Percentiles rank a stretch among this genome's conserved stretches.
These are phyloP conservation scores for Boletus sp. DNA, from an alignment of 1,284 basidiomycete genomes.

Conservation along the genomic window DNA sequence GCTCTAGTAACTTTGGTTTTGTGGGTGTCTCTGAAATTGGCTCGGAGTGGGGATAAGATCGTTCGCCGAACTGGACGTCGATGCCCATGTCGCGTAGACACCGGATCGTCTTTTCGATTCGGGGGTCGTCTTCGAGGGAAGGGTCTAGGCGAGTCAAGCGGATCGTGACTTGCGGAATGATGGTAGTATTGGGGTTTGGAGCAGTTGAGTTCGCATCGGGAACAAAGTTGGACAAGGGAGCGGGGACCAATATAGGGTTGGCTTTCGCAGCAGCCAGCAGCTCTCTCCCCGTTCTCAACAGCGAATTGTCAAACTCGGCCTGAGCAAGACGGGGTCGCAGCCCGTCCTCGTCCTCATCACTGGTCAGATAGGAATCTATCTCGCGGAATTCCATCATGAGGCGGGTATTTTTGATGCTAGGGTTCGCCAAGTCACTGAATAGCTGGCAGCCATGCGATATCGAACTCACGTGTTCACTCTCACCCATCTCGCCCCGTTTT, in stretches of 20 bases:
- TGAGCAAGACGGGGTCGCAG: slow-evolving; percentile 41
- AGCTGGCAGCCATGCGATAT: background rate
- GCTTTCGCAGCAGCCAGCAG: slow-evolving; percentile 60
- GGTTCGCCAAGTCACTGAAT: background rate
- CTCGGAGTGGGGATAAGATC: slow-evolving; percentile 30
- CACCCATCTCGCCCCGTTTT: slow-evolving; percentile 73
- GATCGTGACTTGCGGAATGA: slow-evolving; percentile 48
- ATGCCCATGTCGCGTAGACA: slow-evolving; percentile 61
- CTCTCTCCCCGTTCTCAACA: slow-evolving; percentile 59
- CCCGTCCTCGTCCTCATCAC: slow-evolving; percentile 54
- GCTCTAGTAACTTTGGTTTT: slow-evolving; percentile 31
- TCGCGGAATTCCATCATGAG: slow-evolving; percentile 76
- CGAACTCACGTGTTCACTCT: slow-evolving; percentile 78
- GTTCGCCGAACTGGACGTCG: slow-evolving; percentile 66
- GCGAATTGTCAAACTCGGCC: slow-evolving; percentile 67
- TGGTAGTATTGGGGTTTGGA: slow-evolving; percentile 9
- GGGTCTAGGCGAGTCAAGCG: slow-evolving; percentile 70
- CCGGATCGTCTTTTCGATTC: slow-evolving; percentile 62
- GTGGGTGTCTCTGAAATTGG: slow-evolving; percentile 19
- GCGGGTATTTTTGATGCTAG: slow-evolving; percentile 73
- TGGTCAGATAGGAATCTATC: slow-evolving; percentile 76
- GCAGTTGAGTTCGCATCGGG: background rate
- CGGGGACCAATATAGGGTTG: slow-evolving; percentile 42
- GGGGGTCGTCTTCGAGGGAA: slow-evolving; percentile 45
- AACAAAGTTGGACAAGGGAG: background rate